Evolutionary conservation across 352 stramenopile genomes (phyloP).

Genomic region (Phytophthora aleatoria): DNA sequence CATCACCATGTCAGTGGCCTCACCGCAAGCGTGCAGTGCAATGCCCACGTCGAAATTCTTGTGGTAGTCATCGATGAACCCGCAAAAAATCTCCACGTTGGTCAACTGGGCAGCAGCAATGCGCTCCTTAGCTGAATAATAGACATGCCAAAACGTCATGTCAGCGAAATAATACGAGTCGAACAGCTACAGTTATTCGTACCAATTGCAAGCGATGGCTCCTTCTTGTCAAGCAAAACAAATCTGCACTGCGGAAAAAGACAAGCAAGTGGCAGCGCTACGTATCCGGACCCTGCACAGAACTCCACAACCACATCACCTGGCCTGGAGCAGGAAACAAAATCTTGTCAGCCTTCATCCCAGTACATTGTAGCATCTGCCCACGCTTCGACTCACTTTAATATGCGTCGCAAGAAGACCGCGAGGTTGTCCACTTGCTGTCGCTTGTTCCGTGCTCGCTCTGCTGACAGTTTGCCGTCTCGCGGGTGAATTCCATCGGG

Average conservation of each 20-base stretch:
- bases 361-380: neutral
- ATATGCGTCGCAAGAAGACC: conserved; percentile 65
- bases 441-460: conserved; percentile 70
- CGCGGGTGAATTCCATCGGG: conserved; percentile 71
- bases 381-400: conserved; percentile 39
- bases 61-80: conserved; percentile 73
- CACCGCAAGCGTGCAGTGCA: conserved; percentile 79
- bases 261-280: conserved; percentile 73
- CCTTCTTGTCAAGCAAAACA: conserved; percentile 81
- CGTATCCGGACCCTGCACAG: conserved; percentile 78
- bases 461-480: conserved; percentile 60
- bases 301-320: conserved; percentile 85
- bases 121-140: conserved; percentile 55
- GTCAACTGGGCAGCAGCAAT: conserved; percentile 60
- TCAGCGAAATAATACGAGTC: neutral
- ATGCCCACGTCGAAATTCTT: conserved; percentile 79
- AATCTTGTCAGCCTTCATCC: conserved; percentile 11
- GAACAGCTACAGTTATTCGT: conserved; percentile 3
- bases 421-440: conserved; percentile 83
- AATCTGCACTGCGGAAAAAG: conserved; percentile 78
- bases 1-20: conserved; percentile 85
- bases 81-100: conserved; percentile 81
- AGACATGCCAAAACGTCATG: neutral
- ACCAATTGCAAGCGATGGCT: conserved; percentile 80
- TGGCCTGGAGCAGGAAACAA: conserved; percentile 36